Percentiles rank a stretch among this genome's conserved stretches.
These are phyloP conservation scores for Lepidium didymum DNA, from an alignment of 345 rosid genomes.

Conservation along the genomic window DNA sequence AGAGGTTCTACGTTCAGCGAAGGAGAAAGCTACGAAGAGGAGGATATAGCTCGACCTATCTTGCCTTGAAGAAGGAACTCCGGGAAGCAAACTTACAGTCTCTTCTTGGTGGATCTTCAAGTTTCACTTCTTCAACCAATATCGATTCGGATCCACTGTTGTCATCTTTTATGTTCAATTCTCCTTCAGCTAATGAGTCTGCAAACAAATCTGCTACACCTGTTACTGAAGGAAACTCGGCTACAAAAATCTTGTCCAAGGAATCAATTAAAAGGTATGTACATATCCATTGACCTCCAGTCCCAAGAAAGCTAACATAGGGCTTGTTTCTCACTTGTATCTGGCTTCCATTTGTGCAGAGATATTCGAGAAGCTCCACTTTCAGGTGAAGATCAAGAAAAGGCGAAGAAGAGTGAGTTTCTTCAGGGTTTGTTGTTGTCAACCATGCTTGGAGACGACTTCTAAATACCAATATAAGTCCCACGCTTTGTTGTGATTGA, in stretches of 20 bases:
- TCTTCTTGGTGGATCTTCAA: conserved; percentile 57
- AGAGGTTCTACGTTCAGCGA: conserved; percentile 51
- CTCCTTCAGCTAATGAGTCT: conserved; percentile 20
- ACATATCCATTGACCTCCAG: background rate
- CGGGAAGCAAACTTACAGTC: conserved; percentile 65
- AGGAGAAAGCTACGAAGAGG: conserved; percentile 60
- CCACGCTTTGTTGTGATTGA: conserved; percentile 10
- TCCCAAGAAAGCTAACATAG: background rate
- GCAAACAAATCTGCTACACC: conserved; percentile 20
- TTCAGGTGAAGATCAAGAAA: conserved; percentile 54
- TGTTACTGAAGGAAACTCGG: background rate
- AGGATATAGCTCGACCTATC: conserved; percentile 47
- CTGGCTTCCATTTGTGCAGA: conserved; percentile 28
- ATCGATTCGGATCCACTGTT: conserved; percentile 64
- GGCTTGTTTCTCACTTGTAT: conserved; percentile 1
- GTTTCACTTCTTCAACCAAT: conserved; percentile 41
- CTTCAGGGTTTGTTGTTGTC: conserved; percentile 55
- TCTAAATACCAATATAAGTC: conserved; percentile 27
- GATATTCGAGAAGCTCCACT: conserved; percentile 27
- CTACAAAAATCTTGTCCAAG: conserved; percentile 19
- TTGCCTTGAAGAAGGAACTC: conserved; percentile 56
- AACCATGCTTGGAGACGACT: conserved; percentile 43
- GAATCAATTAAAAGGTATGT: conserved; percentile 45
- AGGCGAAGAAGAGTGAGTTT: conserved; percentile 47
- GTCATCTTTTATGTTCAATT: conserved; percentile 52